Percentiles rank a stretch among this genome's conserved stretches.
Conservation (phyloP, 2,329 filamentous ascomycete species). For the Lachnum nothofagi region DNA sequence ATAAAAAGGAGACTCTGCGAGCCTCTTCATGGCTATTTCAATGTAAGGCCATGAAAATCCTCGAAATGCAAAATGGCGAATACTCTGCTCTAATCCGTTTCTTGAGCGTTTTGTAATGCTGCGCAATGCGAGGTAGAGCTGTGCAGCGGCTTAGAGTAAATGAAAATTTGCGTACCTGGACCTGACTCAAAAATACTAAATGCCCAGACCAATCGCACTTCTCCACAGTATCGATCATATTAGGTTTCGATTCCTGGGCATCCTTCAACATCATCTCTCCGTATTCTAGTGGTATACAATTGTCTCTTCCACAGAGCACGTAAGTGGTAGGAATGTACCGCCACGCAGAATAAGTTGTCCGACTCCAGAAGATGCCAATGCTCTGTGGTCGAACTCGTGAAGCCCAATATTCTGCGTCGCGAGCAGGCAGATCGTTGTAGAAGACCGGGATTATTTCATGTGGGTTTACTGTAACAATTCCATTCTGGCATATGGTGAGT, state of each 20-base stretch:
- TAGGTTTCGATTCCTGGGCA: slow-evolving; percentile 6
- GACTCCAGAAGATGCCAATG: slow-evolving; percentile 31
- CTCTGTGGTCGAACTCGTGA: slow-evolving; percentile 37
- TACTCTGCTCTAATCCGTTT: neutral
- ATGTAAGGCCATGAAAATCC: too few relatives aligned
- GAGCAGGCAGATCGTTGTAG: slow-evolving; percentile 39
- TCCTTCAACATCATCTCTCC: slow-evolving; percentile 16
- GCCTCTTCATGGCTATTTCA: too few relatives aligned
- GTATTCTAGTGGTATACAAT: slow-evolving; percentile 14
- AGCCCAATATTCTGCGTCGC: slow-evolving; percentile 38
- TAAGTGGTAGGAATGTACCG: slow-evolving; percentile 26
- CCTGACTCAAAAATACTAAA: slow-evolving; percentile 13
- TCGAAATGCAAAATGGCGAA: neutral
- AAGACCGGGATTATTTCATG: slow-evolving; percentile 35
- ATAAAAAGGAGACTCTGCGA: neutral
- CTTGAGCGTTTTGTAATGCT: neutral
- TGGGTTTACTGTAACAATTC: slow-evolving; percentile 31
- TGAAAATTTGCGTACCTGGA: slow-evolving; percentile 7
- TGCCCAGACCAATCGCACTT: slow-evolving; percentile 16
- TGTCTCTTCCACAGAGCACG: slow-evolving; percentile 23
- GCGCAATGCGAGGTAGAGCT: too few relatives aligned
- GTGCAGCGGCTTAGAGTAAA: too few relatives aligned
- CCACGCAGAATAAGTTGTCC: slow-evolving; percentile 27
- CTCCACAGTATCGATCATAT: slow-evolving; percentile 17
- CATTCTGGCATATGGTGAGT: slow-evolving; percentile 25